These are phyloP conservation scores for Cryptosporidium parvum DNA, from an alignment of 169 alveolate species.

Conservation along the genomic window DNA sequence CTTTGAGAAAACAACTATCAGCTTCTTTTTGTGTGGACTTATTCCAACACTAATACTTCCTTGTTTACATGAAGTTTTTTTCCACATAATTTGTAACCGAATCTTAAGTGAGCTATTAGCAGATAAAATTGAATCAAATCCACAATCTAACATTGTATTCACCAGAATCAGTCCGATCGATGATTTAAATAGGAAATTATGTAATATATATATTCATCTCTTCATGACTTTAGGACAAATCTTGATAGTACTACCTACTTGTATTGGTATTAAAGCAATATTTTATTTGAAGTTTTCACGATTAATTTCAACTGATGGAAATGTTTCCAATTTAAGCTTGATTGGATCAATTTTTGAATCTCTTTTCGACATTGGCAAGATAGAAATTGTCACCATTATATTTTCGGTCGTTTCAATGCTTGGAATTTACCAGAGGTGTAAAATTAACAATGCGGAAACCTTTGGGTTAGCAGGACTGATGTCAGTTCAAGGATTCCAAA, in stretches of 20 bases:
- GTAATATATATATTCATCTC: slow-evolving; percentile 41
- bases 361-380: slow-evolving; percentile 17
- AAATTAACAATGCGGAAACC: slow-evolving; percentile 46
- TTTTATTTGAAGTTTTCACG: neutral
- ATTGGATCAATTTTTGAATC: neutral
- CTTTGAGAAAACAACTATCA: neutral
- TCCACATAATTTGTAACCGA: slow-evolving; percentile 46
- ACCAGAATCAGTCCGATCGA: neutral
- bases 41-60: slow-evolving; percentile 44
- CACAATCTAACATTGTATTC: neutral
- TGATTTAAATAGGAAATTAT: slow-evolving; percentile 29
- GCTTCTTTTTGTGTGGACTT: neutral
- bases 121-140: neutral
- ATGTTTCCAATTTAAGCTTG: neutral
- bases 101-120: slow-evolving; percentile 21
- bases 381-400: neutral
- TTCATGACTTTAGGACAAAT: slow-evolving; percentile 72
- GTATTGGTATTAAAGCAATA: slow-evolving; percentile 2
- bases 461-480: slow-evolving; percentile 49
- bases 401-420: slow-evolving; percentile 61
- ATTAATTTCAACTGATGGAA: neutral
- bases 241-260: slow-evolving; percentile 43
- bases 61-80: slow-evolving; percentile 33
- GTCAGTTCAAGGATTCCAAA: slow-evolving; percentile 59
- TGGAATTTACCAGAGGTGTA: slow-evolving; percentile 68